A percentile compares a stretch with the other conserved stretches of the same genome.
Evolutionary conservation across 177 flowering plant genomes (phyloP).

Genomic region (Vitis hybrid): DNA sequence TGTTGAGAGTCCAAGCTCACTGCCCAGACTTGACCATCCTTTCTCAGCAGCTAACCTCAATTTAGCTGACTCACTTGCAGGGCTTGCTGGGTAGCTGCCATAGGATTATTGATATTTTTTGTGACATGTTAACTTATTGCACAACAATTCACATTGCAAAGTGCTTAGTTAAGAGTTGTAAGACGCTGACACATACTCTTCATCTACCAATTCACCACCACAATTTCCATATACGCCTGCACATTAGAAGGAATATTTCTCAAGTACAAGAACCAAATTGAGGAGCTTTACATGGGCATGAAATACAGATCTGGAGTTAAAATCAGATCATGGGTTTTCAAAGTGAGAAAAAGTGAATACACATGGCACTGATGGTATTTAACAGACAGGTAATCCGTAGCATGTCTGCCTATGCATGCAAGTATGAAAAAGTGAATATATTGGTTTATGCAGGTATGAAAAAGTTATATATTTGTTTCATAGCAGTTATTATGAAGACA

Average conservation of each 20-base stretch:
- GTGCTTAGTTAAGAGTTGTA: neutral
- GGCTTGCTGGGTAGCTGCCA: constrained; percentile 61
- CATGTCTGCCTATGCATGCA: neutral
- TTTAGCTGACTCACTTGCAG: constrained; percentile 47
- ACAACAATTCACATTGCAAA: constrained; percentile 1
- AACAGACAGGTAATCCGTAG: no score
- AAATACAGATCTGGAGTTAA: neutral
- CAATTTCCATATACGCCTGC: constrained; percentile 92
- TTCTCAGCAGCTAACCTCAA: constrained; percentile 78
- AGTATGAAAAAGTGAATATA: neutral
- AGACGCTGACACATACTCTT: constrained; percentile 59
- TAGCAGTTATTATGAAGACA: constrained; percentile 12
- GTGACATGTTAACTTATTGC: constrained; percentile 4
- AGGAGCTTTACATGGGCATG: neutral
- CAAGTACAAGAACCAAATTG: neutral
- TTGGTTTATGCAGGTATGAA: no score
- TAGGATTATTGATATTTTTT: constrained; percentile 8
- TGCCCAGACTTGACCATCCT: constrained; percentile 70
- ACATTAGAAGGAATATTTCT: neutral
- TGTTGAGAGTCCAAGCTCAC: constrained; percentile 48
- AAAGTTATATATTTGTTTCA: neutral
- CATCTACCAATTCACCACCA: constrained; percentile 87
- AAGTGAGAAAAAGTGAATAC: neutral
- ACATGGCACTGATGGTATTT: neutral
- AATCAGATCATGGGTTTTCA: neutral